Percentiles rank a stretch among this genome's conserved stretches.
These are phyloP conservation scores for Melastoma candidum DNA, from an alignment of 441 rosid species.

Conservation along the genomic window DNA sequence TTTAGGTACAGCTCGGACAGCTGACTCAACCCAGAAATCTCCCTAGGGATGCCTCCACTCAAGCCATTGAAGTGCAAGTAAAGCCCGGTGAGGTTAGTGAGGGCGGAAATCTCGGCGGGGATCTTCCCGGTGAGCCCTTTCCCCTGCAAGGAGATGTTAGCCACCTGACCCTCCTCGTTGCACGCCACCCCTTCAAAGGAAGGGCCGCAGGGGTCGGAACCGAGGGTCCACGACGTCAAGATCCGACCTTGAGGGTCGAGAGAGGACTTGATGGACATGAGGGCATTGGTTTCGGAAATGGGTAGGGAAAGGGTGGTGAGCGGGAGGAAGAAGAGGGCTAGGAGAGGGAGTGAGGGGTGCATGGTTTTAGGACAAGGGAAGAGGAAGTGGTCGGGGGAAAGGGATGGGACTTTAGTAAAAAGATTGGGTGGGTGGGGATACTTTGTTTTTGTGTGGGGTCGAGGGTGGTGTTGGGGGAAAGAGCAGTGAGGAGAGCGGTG, in stretches of 20 bases:
- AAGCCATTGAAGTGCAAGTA: slow-evolving; percentile 8
- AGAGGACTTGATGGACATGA: slow-evolving; percentile 6
- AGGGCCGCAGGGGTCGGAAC: slow-evolving; percentile 2
- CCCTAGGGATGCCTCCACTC: slow-evolving; percentile 3
- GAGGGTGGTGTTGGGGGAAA: background rate
- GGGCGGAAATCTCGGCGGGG: background rate
- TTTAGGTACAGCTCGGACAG: slow-evolving; percentile 6
- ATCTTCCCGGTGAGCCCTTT: slow-evolving; percentile 5
- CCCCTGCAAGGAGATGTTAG: slow-evolving; percentile 6
- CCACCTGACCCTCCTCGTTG: slow-evolving; percentile 4
- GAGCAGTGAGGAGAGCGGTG: no score
- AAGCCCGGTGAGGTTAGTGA: slow-evolving; percentile 2
- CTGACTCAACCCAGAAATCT: slow-evolving; percentile 1
- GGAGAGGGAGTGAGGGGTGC: background rate
- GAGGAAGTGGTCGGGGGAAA: background rate
- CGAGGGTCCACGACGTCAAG: slow-evolving; percentile 4
- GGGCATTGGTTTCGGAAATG: slow-evolving; percentile 6
- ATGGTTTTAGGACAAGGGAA: background rate
- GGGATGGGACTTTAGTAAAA: background rate
- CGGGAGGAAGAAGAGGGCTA: background rate
- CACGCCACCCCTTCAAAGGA: slow-evolving; percentile 10
- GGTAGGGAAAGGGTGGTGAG: background rate
- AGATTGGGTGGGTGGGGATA: background rate
- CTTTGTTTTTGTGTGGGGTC: background rate
- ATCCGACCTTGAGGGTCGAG: slow-evolving; percentile 6